Evolutionary conservation across 768 basidiomycete species (phyloP).

Genomic region (Dendrothele bispora): DNA sequence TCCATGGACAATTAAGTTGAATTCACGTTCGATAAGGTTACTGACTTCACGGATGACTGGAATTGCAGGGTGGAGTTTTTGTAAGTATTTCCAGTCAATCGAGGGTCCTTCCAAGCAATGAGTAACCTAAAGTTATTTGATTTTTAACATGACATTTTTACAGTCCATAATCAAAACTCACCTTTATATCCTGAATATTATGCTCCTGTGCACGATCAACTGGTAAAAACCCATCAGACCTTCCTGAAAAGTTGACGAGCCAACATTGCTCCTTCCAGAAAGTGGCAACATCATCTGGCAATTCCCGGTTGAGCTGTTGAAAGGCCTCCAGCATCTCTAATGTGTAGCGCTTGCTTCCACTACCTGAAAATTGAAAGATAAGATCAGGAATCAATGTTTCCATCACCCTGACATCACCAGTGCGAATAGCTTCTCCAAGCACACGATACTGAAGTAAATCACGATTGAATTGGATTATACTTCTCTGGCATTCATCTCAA

Average conservation of each 20-base stretch:
- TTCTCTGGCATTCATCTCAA: constrained; percentile 22
- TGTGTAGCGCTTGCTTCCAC: constrained; percentile 33
- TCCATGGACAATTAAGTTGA: constrained; percentile 22
- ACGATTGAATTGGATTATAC: constrained; percentile 32
- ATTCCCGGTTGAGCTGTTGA: constrained; percentile 26
- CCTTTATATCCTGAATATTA: constrained; percentile 37
- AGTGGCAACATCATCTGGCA: constrained; percentile 16
- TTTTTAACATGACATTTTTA: not conserved
- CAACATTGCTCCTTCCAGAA: constrained; percentile 29
- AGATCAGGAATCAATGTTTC: constrained; percentile 30
- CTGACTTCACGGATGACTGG: constrained; percentile 21
- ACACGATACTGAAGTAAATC: constrained; percentile 37
- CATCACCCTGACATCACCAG: constrained; percentile 37
- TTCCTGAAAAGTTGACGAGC: constrained; percentile 29
- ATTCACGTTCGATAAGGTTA: constrained; percentile 25
- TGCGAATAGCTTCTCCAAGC: constrained; percentile 32
- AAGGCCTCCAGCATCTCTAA: constrained; percentile 32
- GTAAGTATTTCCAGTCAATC: constrained; percentile 28
- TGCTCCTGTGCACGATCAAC: constrained; percentile 34
- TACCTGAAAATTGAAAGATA: constrained; percentile 32
- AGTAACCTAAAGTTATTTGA: constrained; percentile 16
- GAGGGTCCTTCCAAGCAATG: constrained; percentile 32
- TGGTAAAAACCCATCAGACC: constrained; percentile 18
- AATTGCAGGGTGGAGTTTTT: constrained; percentile 32
- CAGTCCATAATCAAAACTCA: too few relatives aligned